Evolutionary conservation across 805 yeast species (phyloP).

Genomic region (Tetrapisispora namnaoensis): DNA sequence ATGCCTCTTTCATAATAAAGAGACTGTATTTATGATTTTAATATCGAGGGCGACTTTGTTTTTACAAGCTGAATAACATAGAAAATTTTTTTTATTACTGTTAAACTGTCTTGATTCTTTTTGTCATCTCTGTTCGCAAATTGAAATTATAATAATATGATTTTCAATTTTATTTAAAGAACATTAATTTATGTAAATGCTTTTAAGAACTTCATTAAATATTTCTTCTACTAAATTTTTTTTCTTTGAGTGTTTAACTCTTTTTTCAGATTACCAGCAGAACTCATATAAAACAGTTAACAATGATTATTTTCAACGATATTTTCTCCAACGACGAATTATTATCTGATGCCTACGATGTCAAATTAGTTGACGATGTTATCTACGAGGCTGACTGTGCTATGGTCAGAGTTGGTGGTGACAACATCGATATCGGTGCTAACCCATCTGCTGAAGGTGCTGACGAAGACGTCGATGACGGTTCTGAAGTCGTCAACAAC

Average conservation of each 20-base stretch:
- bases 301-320: slow-evolving; percentile 48
- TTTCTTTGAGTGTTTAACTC: not conserved
- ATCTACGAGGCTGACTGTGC: slow-evolving; percentile 96
- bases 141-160: not conserved
- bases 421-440: slow-evolving; percentile 96
- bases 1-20: too few species aligned
- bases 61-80: too few species aligned
- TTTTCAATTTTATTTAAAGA: not conserved
- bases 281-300: not conserved
- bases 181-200: not conserved
- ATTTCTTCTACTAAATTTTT: not conserved
- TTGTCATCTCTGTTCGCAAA: not conserved
- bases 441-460: slow-evolving; percentile 98
- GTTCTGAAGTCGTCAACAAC: slow-evolving; percentile 89
- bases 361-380: slow-evolving; percentile 76
- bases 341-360: slow-evolving; percentile 94
- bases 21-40: too few species aligned
- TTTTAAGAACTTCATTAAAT: too few species aligned
- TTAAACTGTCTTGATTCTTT: too few species aligned
- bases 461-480: slow-evolving; percentile 73
- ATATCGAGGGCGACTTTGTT: too few species aligned
- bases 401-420: slow-evolving; percentile 83
- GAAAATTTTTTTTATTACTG: too few species aligned
- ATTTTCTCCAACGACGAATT: slow-evolving; percentile 90
- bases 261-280: not conserved